These are phyloP conservation scores for Neopestalotiopsis clavispora DNA, from an alignment of 2,329 filamentous ascomycete genomes.

Conservation along the genomic window DNA sequence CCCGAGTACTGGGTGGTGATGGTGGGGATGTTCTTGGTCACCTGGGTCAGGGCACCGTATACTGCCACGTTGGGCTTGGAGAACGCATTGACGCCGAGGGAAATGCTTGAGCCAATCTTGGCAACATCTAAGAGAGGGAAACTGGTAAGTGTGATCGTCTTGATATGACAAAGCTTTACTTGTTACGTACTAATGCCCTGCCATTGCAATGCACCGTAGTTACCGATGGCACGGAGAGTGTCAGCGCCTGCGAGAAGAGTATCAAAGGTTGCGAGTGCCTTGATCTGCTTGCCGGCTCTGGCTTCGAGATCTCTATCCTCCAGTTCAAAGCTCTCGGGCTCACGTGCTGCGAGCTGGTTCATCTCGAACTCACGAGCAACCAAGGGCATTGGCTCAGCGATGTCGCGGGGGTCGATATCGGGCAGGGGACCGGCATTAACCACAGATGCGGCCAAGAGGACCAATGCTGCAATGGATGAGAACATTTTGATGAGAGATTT, in stretches of 20 bases:
- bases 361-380: not conserved
- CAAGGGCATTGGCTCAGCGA: not conserved
- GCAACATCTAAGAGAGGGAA: not conserved
- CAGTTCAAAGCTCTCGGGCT: not conserved
- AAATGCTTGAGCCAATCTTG: not conserved
- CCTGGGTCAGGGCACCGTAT: not conserved
- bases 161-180: not conserved
- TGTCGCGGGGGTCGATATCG: not conserved
- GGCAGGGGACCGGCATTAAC: not conserved
- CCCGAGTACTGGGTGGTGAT: not conserved
- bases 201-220: not conserved
- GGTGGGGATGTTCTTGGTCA: not conserved
- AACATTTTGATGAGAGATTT: not conserved
- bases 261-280: conserved; percentile 2
- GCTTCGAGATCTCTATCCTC: not conserved
- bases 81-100: not conserved
- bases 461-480: not conserved
- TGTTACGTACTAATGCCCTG: not conserved
- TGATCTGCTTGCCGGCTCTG: not conserved
- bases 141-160: not conserved
- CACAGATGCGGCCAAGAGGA: not conserved
- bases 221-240: not conserved
- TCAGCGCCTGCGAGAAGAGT: not conserved
- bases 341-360: not conserved
- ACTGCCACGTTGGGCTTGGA: conserved; percentile 8